Evolutionary conservation across 345 rosid genomes (phyloP), one percentile per base, ranked within the genome.

Genomic region (Syzygium jambos): DNA sequence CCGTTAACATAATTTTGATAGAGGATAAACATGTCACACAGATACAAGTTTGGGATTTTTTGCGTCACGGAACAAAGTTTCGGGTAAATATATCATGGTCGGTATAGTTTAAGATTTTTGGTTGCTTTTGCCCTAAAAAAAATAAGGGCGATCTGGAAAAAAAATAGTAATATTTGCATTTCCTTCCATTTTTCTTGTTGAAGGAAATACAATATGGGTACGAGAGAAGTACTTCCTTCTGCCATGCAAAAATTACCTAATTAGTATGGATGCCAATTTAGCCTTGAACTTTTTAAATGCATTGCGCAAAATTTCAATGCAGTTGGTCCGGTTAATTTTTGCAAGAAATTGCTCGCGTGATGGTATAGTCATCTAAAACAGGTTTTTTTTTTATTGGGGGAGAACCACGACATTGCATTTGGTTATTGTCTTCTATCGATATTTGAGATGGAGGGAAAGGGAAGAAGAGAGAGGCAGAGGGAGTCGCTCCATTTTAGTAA

Each of bases 331-430:
- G 12, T 57, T 11, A 11, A 11, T 57, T 57, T 57, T 11, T 57
- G 14, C 1, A 4, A 5, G 27, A 57, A 57, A 11, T 25, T 1
- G 1, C 0, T 6, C 0, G 27, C 1, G 0, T 27, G 29, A 59
- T 0, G 16, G 15, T 11, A 5, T 29, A 59, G 5, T 59, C 12
- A 25, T 59, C 0, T 43, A 43, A 43, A 43, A 5, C 7, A 43
- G 46, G 5, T 9, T 55, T 55, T 3, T 22, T 9, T 19, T 22
- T 3, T 21, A 56, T 56, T 12, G 4, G 4, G 61, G 61, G 25
- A 56, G n/a, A 56, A 12, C 61, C 61, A 12, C 13, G 11, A 2
- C 61, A 23, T 56, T 56, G 61, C 61, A 56, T 23, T 56, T 56
- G n/a, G 2, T 56, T 56, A 56, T 56, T 11, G 61, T 56, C n/a